Evolutionary conservation across 805 yeast species (phyloP).

Genomic region (Isabelozyma gotoi): DNA sequence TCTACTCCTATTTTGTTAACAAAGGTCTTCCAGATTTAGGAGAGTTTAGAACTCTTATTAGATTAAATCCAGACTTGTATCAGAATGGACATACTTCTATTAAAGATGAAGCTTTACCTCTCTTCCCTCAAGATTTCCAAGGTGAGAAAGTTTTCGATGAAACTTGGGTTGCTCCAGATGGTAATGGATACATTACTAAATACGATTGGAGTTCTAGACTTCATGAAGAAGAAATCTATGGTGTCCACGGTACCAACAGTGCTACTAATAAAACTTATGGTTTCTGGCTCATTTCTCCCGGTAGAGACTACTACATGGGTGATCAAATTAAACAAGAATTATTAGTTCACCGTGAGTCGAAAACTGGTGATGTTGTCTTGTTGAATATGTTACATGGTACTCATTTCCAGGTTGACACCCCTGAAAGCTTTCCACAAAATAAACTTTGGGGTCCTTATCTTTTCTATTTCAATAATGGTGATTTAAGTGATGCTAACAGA

Average conservation of each 20-base stretch:
- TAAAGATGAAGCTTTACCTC: constrained; percentile 6
- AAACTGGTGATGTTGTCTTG: constrained; percentile 10
- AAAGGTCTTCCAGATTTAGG: constrained; percentile 5
- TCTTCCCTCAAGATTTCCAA: constrained; percentile 7
- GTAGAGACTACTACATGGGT: constrained; percentile 10
- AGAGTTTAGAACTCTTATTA: constrained; percentile 7
- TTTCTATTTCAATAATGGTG: constrained; percentile 9
- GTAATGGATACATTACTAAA: constrained; percentile 6
- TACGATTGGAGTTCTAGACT: constrained; percentile 10
- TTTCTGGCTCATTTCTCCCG: constrained; percentile 9
- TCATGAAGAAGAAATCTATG: constrained; percentile 10
- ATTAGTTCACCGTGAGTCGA: constrained; percentile 9
- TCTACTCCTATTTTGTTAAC: constrained; percentile 7
- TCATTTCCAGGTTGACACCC: constrained; percentile 8
- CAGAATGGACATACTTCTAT: constrained; percentile 8
- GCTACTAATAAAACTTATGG: constrained; percentile 6
- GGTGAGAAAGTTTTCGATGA: constrained; percentile 6
- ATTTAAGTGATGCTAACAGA: constrained; percentile 10
- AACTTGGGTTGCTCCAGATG: constrained; percentile 5
- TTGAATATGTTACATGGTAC: constrained; percentile 11
- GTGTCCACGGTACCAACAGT: constrained; percentile 6
- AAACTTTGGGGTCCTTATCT: constrained; percentile 10
- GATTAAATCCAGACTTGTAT: constrained; percentile 7
- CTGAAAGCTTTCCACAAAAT: constrained; percentile 4
- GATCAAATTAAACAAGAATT: constrained; percentile 10